These are phyloP conservation scores for Pythium oligandrum DNA, from an alignment of 352 stramenopile species.

Conservation along the genomic window DNA sequence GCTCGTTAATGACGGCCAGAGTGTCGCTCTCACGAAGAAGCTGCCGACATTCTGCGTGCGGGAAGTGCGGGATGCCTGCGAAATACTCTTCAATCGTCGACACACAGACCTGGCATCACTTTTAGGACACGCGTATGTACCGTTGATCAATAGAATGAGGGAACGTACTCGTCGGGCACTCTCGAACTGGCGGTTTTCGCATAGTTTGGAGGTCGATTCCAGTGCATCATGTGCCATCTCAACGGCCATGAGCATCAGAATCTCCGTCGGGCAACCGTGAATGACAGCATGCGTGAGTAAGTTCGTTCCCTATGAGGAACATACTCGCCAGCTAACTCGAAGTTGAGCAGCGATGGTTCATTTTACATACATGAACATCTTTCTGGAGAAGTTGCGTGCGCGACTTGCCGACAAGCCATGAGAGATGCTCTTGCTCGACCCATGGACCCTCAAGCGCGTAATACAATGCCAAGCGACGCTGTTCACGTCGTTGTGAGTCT, in stretches of 20 bases:
- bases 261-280: constrained; percentile 35
- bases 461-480: constrained; percentile 23
- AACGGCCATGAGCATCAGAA: constrained; percentile 56
- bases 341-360: not conserved
- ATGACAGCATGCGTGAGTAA: constrained; percentile 38
- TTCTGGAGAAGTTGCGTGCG: constrained; percentile 31
- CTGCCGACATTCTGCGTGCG: constrained; percentile 31
- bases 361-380: constrained; percentile 26
- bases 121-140: too few species aligned
- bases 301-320: constrained; percentile 24
- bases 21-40: constrained; percentile 13
- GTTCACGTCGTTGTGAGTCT: not conserved
- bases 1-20: constrained; percentile 9
- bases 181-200: constrained; percentile 36
- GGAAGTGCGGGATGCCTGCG: constrained; percentile 59
- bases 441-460: constrained; percentile 47
- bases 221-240: constrained; percentile 27
- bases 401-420: constrained; percentile 47
- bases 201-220: constrained; percentile 17
- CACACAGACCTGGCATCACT: constrained; percentile 31
- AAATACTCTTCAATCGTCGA: constrained; percentile 47
- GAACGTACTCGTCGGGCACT: constrained; percentile 43
- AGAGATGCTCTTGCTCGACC: constrained; percentile 35
- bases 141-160: too few species aligned
- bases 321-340: not conserved